Evolutionary conservation across 2,329 filamentous ascomycete genomes (phyloP).

Genomic region (Neonectria sp.): DNA sequence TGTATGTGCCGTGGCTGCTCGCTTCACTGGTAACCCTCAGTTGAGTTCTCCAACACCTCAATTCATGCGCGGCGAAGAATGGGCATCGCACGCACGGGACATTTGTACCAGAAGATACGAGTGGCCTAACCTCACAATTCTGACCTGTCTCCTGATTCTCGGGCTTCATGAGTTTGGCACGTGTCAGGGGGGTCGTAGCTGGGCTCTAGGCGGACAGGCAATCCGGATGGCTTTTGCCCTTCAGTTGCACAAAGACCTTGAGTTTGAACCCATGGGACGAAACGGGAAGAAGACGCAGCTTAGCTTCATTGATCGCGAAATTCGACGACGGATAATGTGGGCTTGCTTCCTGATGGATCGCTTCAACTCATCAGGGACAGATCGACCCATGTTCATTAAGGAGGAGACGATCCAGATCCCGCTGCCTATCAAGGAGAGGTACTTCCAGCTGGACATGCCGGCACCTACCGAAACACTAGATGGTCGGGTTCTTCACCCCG

Average conservation of each 20-base stretch:
- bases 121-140: constrained; percentile 94
- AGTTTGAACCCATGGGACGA: constrained; percentile 82
- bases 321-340: constrained; percentile 96
- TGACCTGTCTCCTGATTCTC: constrained; percentile 90
- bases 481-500: constrained; percentile 76
- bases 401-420: constrained; percentile 93
- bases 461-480: constrained; percentile 88
- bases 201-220: constrained; percentile 95
- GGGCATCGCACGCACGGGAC: constrained; percentile 88
- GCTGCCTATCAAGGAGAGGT: constrained; percentile 89
- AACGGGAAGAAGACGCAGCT: constrained; percentile 74
- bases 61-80: constrained; percentile 91
- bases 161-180: constrained; percentile 97
- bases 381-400: constrained; percentile 90
- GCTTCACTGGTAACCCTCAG: constrained; percentile 91
- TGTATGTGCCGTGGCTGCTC: constrained; percentile 94
- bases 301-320: constrained; percentile 94
- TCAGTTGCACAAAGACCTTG: constrained; percentile 92
- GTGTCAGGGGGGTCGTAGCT: constrained; percentile 94
- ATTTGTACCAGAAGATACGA: constrained; percentile 92
- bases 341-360: constrained; percentile 97
- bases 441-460: constrained; percentile 92
- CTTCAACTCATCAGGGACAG: constrained; percentile 96
- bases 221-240: constrained; percentile 97
- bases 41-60: constrained; percentile 79